A percentile compares a stretch with the other conserved stretches of the same genome.
These are phyloP conservation scores for Metschnikowia lunata DNA, from an alignment of 805 yeast genomes.

Conservation along the genomic window DNA sequence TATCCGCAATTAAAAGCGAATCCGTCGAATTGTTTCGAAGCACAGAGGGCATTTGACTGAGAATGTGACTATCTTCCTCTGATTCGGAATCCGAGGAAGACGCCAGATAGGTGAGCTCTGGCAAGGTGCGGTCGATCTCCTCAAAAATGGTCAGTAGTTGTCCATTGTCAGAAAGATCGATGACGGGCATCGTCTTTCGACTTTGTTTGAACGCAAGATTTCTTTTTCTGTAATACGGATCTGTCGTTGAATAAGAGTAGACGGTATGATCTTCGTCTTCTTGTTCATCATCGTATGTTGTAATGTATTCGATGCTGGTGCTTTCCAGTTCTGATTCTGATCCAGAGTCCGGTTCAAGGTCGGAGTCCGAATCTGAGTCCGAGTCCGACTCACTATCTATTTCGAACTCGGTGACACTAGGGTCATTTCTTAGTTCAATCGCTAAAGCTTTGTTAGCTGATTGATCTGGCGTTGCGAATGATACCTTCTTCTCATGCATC, in stretches of 20 bases:
- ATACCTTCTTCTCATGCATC: conserved; percentile 3
- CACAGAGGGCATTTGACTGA: conserved; percentile 8
- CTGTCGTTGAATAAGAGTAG: no score
- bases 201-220: no score
- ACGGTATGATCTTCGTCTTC: conserved; percentile 8
- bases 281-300: conserved; percentile 17
- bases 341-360: conserved; percentile 18
- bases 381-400: conserved; percentile 29
- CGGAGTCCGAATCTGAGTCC: conserved; percentile 24
- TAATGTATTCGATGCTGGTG: no score
- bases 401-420: conserved; percentile 38
- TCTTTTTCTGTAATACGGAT: no score
- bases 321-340: not conserved
- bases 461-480: conserved; percentile 14
- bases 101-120: conserved; percentile 14
- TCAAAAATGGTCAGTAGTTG: conserved; percentile 14
- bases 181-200: conserved; percentile 9
- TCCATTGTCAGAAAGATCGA: conserved; percentile 11
- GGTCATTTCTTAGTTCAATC: conserved; percentile 12
- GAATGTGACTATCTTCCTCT: conserved; percentile 13
- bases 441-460: conserved; percentile 4
- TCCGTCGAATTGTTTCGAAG: conserved; percentile 5
- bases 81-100: conserved; percentile 16
- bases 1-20: not conserved
- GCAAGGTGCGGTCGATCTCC: conserved; percentile 12